phyloP scores from a whole-genome alignment of 2,329 filamentous ascomycete genomes.

The Didymella pomorum region DNA sequence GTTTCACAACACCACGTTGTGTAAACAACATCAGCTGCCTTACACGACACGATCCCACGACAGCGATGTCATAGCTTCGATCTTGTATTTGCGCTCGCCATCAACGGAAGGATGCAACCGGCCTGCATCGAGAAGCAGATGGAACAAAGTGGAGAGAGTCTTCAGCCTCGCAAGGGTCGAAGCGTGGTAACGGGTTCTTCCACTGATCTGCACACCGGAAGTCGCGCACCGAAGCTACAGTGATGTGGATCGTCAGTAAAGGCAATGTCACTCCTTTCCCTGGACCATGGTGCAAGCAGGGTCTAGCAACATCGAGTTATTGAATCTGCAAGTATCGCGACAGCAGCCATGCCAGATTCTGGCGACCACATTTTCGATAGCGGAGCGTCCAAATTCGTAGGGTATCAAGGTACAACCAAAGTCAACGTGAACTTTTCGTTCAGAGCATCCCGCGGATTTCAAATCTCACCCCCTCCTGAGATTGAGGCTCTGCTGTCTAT shows the following conservation, averaged over 20 bases:
- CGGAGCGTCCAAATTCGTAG: background rate
- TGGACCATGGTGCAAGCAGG: background rate
- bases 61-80: background rate
- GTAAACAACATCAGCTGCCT: background rate
- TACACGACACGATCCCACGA: background rate
- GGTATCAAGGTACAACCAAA: background rate
- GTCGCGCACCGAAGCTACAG: background rate
- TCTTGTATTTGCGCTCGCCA: background rate
- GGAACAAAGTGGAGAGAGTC: background rate
- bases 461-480: too few relatives aligned
- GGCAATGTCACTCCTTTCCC: background rate
- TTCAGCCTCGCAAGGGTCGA: background rate
- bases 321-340: background rate
- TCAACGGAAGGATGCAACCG: background rate
- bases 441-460: background rate
- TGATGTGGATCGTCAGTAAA: background rate
- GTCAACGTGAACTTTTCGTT: background rate
- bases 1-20: slow-evolving; percentile 1
- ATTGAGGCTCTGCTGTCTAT: background rate
- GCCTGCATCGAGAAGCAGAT: background rate
- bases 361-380: background rate
- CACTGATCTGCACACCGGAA: background rate
- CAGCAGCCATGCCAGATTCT: background rate
- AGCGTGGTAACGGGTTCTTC: background rate
- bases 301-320: background rate